Conservation (phyloP, 2,329 filamentous ascomycete genomes). For the Pestalotiopsis fici region DNA sequence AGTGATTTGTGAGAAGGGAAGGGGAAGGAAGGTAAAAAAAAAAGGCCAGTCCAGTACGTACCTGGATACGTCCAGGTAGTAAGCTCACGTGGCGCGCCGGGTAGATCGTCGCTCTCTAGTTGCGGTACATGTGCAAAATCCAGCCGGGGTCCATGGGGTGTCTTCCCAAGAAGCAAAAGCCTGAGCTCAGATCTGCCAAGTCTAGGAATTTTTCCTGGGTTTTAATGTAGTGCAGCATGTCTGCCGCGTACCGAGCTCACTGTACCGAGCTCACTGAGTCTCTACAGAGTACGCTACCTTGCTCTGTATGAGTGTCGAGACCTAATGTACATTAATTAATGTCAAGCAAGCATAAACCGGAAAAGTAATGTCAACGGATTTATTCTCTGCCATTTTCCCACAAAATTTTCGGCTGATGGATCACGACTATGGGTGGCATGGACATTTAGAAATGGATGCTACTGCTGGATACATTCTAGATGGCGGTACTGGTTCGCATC, state of each 20-base stretch:
- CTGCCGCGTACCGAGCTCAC: no score
- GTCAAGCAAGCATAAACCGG: no score
- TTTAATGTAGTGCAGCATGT: no score
- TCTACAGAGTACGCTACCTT: no score
- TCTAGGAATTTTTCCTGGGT: neutral
- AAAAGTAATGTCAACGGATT: no score
- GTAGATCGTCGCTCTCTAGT: conserved; percentile 19
- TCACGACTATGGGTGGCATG: neutral
- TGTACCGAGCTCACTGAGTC: no score
- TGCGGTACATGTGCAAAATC: neutral
- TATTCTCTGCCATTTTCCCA: no score
- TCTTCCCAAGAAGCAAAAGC: neutral
- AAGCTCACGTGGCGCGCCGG: conserved; percentile 8
- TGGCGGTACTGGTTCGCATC: neutral
- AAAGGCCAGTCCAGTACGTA: neutral
- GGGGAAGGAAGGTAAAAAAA: neutral
- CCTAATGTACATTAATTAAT: no score
- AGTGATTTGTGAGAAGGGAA: neutral
- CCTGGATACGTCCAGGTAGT: neutral
- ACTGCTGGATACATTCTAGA: neutral
- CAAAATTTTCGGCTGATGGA: neutral
- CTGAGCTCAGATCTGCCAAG: conserved; percentile 18
- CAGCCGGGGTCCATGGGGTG: neutral
- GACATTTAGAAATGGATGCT: neutral
- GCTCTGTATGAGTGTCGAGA: no score